phyloP scores from a whole-genome alignment of 805 yeast species.

The Candida ficus region DNA sequence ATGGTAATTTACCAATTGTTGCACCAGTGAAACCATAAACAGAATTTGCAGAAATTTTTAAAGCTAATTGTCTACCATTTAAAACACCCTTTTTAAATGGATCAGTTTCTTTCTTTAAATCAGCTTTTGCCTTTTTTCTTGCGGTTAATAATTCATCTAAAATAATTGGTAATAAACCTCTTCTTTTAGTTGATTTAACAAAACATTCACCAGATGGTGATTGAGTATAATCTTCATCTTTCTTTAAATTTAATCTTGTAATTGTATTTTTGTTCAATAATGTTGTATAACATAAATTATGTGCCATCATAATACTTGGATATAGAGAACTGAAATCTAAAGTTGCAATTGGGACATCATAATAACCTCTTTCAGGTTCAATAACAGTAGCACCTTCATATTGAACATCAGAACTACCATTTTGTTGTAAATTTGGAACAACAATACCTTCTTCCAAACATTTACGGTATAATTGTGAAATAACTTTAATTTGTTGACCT shows the following conservation, averaged over 20 bases:
- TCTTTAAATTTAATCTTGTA: conserved; percentile 53
- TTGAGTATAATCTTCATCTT: conserved; percentile 71
- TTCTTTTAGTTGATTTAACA: conserved; percentile 60
- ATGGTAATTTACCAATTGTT: conserved; percentile 93
- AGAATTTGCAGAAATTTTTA: conserved; percentile 95
- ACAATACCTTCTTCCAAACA: conserved; percentile 83
- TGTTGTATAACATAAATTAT: conserved; percentile 93
- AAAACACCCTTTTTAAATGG: conserved; percentile 91
- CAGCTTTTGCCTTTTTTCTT: conserved; percentile 88
- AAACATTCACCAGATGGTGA: conserved; percentile 94
- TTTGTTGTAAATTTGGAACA: conserved; percentile 80
- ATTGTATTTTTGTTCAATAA: conserved; percentile 66
- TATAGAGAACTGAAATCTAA: conserved; percentile 95
- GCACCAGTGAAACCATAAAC: conserved; percentile 99
- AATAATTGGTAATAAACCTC: conserved; percentile 90
- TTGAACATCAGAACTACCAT: conserved; percentile 78
- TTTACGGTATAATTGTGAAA: conserved; percentile 91
- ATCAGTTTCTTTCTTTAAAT: conserved; percentile 86
- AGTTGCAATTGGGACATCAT: conserved; percentile 96
- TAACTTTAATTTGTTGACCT: conserved; percentile 97
- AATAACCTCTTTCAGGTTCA: conserved; percentile 93
- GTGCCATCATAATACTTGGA: conserved; percentile 99
- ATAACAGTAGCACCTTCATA: conserved; percentile 99
- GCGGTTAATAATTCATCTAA: conserved; percentile 84
- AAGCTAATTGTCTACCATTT: conserved; percentile 95